A percentile compares a stretch with the other conserved stretches of the same genome.
Evolutionary conservation across 2,329 filamentous ascomycete genomes (phyloP).

Genomic region (Hymenotorrendiella dingleyae): DNA sequence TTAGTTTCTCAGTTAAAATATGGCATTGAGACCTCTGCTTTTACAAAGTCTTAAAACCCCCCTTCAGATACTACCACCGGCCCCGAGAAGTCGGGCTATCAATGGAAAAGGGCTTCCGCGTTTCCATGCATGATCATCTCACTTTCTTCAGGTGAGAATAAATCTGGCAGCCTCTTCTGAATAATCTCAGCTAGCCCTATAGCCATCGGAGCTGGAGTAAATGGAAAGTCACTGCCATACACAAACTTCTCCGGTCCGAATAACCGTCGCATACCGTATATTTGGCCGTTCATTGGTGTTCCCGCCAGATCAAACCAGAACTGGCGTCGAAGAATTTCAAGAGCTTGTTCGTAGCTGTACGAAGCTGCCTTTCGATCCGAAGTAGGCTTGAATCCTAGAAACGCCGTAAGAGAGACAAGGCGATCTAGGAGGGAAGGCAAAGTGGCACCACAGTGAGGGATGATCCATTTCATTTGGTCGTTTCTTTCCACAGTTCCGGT

Average conservation of each 20-base stretch:
- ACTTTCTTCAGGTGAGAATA: background rate
- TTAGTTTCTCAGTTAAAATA: too few species aligned
- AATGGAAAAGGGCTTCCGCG: background rate
- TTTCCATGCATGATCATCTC: background rate
- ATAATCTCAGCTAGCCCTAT: background rate
- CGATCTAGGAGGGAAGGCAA: constrained; percentile 9
- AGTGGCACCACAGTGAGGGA: constrained; percentile 8
- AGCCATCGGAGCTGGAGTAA: background rate
- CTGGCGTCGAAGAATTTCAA: background rate
- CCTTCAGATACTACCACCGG: too few species aligned
- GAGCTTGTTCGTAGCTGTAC: background rate
- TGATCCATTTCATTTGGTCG: constrained; percentile 10
- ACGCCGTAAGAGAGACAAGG: background rate
- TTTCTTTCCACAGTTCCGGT: constrained; percentile 5
- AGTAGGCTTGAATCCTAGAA: constrained; percentile 1
- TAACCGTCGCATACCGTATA: background rate
- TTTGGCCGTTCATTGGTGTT: background rate
- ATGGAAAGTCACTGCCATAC: constrained; percentile 4
- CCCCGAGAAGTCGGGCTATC: too few species aligned
- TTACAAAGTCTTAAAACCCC: too few species aligned
- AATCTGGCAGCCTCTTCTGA: background rate
- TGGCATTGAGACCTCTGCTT: too few species aligned
- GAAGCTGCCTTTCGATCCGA: background rate
- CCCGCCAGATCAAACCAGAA: constrained; percentile 7
- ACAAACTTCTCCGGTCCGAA: background rate